phyloP scores from a whole-genome alignment of 345 rosid species.

The Citrus cavaleriei region DNA sequence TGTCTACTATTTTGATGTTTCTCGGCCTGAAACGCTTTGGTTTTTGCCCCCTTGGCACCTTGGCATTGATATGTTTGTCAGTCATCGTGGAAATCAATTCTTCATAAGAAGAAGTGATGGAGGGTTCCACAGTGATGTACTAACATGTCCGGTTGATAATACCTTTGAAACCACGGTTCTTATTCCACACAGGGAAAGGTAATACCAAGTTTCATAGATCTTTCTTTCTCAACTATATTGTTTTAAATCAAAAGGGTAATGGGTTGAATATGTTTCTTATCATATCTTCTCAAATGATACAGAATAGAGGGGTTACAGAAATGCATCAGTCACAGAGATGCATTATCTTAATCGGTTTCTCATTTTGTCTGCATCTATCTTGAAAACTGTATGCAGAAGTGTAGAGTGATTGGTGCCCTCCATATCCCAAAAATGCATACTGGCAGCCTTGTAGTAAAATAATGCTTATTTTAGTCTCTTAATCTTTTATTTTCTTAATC shows the following conservation, averaged over 20 bases:
- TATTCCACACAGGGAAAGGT: constrained; percentile 87
- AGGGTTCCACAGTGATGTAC: constrained; percentile 65
- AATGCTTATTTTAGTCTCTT: constrained; percentile 6
- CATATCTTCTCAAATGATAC: neutral
- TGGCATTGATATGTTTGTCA: constrained; percentile 63
- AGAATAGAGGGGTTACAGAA: neutral
- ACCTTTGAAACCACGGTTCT: constrained; percentile 53
- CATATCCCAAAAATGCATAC: neutral
- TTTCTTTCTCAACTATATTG: neutral
- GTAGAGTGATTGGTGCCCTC: neutral
- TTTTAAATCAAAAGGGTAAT: neutral
- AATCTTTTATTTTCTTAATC: neutral
- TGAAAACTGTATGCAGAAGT: neutral
- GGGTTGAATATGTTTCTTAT: neutral
- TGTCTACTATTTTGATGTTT: constrained; percentile 55
- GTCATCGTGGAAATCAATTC: constrained; percentile 88
- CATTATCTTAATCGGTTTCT: neutral
- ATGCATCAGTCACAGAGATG: neutral
- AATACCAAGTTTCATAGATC: neutral
- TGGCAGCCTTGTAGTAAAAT: neutral
- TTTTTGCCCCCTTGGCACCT: constrained; percentile 64
- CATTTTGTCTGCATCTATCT: neutral
- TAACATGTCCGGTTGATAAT: constrained; percentile 67
- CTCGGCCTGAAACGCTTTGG: constrained; percentile 52
- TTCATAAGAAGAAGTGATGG: constrained; percentile 69